Percentiles rank a stretch among this genome's conserved stretches.
These are phyloP conservation scores for Cyberlindnera euphorbiae DNA, from an alignment of 805 yeast species.

Conservation along the genomic window DNA sequence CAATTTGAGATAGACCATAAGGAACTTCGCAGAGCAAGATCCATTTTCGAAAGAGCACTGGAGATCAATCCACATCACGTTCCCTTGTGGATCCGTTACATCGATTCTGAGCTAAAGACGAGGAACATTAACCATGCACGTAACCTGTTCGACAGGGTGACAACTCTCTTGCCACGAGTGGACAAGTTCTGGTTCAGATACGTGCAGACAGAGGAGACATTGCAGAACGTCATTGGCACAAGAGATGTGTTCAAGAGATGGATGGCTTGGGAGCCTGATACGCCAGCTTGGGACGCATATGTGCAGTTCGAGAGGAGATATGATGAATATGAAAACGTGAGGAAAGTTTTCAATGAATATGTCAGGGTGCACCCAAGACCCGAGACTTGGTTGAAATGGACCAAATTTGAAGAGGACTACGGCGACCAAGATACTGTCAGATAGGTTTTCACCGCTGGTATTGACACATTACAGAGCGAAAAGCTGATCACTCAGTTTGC, in stretches of 20 bases:
- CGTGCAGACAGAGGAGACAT: constrained; percentile 74
- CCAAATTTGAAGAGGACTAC: constrained; percentile 56
- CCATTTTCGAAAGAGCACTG: constrained; percentile 83
- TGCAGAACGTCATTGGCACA: constrained; percentile 58
- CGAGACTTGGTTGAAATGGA: constrained; percentile 73
- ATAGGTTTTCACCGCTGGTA: constrained; percentile 60
- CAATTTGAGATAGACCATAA: constrained; percentile 78
- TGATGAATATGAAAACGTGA: constrained; percentile 48
- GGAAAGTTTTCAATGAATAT: constrained; percentile 55
- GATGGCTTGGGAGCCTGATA: constrained; percentile 71
- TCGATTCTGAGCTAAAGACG: constrained; percentile 68
- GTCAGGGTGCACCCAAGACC: constrained; percentile 47
- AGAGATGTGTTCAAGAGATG: constrained; percentile 70
- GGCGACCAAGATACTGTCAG: constrained; percentile 46
- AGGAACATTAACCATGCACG: constrained; percentile 84
- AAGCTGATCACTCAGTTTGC: constrained; percentile 53
- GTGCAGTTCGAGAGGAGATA: constrained; percentile 69
- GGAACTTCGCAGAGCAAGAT: constrained; percentile 75
- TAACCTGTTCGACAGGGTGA: constrained; percentile 76
- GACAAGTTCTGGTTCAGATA: constrained; percentile 86
- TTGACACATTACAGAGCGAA: constrained; percentile 44
- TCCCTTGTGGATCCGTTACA: constrained; percentile 82
- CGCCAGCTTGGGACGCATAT: constrained; percentile 69
- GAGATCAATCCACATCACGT: constrained; percentile 71
- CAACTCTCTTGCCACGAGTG: constrained; percentile 65